Evolutionary conservation across 2,329 filamentous ascomycete species (phyloP).

Genomic region (Trichoderma citrinoviride): DNA sequence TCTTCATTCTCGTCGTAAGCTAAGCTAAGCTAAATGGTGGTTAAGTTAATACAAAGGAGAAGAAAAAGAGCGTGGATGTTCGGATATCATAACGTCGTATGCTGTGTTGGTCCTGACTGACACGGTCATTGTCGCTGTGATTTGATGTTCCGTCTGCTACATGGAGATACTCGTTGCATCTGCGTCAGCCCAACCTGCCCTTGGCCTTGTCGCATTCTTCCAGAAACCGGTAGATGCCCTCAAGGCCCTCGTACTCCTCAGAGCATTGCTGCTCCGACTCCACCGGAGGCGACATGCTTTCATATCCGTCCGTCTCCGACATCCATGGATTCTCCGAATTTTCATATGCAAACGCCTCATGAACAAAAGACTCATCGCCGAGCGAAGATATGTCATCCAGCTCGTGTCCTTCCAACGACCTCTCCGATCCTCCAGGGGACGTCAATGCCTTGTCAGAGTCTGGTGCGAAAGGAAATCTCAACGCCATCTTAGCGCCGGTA

Average conservation of each 20-base stretch:
- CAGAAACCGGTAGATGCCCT: constrained; percentile 57
- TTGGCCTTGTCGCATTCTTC: constrained; percentile 54
- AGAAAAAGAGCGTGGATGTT: constrained; percentile 20
- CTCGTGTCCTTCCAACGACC: constrained; percentile 44
- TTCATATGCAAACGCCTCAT: constrained; percentile 44
- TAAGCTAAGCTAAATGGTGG: constrained; percentile 14
- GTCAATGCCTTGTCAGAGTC: constrained; percentile 40
- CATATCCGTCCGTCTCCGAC: constrained; percentile 48
- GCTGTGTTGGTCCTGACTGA: constrained; percentile 8
- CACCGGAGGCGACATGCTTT: constrained; percentile 48
- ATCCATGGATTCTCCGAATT: constrained; percentile 50
- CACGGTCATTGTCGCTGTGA: background rate
- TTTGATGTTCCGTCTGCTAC: background rate
- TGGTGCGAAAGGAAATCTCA: constrained; percentile 85
- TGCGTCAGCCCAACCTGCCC: constrained; percentile 34
- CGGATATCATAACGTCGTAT: background rate
- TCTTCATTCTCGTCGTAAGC: constrained; percentile 9
- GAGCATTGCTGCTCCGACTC: constrained; percentile 46
- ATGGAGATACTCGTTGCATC: background rate
- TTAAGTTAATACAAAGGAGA: constrained; percentile 14
- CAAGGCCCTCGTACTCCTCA: constrained; percentile 53
- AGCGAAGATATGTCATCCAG: constrained; percentile 39
- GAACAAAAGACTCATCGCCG: constrained; percentile 37
- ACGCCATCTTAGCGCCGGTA: constrained; percentile 67
- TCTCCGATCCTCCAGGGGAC: constrained; percentile 49